Conservation (phyloP, 352 stramenopile species). For the Globisporangium perplexum region DNA sequence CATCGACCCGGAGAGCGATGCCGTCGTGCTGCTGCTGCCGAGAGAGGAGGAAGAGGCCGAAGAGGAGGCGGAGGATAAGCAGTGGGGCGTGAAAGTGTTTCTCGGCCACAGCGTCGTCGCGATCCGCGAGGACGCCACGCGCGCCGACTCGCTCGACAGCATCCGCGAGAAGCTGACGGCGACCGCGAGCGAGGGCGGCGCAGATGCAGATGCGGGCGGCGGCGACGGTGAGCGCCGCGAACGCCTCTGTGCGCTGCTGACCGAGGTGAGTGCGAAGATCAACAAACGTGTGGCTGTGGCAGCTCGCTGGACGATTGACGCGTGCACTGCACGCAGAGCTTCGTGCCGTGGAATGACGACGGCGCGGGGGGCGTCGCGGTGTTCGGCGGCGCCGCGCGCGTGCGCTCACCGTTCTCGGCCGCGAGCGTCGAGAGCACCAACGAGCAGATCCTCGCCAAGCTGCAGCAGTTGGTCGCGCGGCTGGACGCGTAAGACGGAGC, state of each 20-base stretch:
- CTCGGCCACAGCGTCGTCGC: conserved; percentile 7
- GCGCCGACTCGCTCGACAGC: conserved; percentile 4
- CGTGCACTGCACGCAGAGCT: conserved; percentile 2
- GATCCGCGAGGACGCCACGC: neutral
- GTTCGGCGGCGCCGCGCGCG: conserved; percentile 42
- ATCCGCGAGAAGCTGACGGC: neutral
- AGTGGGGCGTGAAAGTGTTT: conserved; percentile 8
- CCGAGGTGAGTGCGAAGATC: neutral
- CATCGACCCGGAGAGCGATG: conserved; percentile 49
- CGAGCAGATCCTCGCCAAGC: conserved; percentile 38
- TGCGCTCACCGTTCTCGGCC: conserved; percentile 28
- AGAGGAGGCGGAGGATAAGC: neutral
- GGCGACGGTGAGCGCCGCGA: neutral
- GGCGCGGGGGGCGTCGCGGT: conserved; percentile 13
- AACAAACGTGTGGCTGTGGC: neutral
- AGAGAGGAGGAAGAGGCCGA: conserved; percentile 12
- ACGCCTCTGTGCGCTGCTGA: conserved; percentile 6
- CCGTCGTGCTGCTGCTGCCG: conserved; percentile 35
- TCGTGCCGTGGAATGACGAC: conserved; percentile 9
- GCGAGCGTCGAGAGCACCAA: conserved; percentile 26
- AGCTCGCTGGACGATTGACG: neutral
- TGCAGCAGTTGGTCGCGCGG: conserved; percentile 33
- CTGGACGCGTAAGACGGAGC: neutral
- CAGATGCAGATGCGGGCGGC: no score
- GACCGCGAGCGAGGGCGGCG: neutral